These are phyloP conservation scores for Claviceps sp. DNA, from an alignment of 2,329 filamentous ascomycete species.

Conservation along the genomic window DNA sequence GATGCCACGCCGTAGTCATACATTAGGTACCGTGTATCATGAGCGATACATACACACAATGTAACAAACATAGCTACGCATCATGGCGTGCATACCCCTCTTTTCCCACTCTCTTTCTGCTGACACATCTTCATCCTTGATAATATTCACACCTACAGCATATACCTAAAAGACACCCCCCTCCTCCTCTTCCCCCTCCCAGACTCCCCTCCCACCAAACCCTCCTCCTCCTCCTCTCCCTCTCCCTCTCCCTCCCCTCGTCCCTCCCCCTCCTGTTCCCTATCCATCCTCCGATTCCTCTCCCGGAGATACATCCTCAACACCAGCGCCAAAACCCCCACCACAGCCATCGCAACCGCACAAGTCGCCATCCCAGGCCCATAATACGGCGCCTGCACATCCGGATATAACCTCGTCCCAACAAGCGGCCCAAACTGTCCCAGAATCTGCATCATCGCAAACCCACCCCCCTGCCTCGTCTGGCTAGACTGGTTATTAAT, in stretches of 20 bases:
- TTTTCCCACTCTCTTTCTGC: no score
- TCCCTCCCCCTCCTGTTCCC: not conserved
- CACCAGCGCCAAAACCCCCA: slow-evolving; percentile 40
- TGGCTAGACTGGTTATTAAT: slow-evolving; percentile 71
- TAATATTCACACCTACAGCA: slow-evolving; percentile 21
- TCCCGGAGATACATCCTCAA: slow-evolving; percentile 40
- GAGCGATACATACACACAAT: no score
- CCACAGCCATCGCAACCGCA: slow-evolving; percentile 46
- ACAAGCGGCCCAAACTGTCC: slow-evolving; percentile 67
- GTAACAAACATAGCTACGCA: no score
- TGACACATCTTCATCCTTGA: no score
- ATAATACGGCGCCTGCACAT: slow-evolving; percentile 47
- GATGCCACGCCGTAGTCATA: no score
- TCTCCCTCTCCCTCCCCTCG: slow-evolving; percentile 8
- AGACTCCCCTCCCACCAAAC: slow-evolving; percentile 17
- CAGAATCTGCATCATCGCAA: slow-evolving; percentile 68
- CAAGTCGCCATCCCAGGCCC: slow-evolving; percentile 49
- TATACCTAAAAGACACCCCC: slow-evolving; percentile 29
- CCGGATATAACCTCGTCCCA: slow-evolving; percentile 53
- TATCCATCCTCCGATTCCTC: slow-evolving; percentile 36
- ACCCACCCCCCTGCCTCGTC: slow-evolving; percentile 58
- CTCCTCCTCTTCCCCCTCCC: slow-evolving; percentile 11
- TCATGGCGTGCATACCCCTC: not conserved
- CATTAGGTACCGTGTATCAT: no score
- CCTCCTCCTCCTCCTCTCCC: slow-evolving; percentile 23